Evolutionary conservation across 1,139 yeast genomes (phyloP).

Genomic region (Magnusiomyces ingens): DNA sequence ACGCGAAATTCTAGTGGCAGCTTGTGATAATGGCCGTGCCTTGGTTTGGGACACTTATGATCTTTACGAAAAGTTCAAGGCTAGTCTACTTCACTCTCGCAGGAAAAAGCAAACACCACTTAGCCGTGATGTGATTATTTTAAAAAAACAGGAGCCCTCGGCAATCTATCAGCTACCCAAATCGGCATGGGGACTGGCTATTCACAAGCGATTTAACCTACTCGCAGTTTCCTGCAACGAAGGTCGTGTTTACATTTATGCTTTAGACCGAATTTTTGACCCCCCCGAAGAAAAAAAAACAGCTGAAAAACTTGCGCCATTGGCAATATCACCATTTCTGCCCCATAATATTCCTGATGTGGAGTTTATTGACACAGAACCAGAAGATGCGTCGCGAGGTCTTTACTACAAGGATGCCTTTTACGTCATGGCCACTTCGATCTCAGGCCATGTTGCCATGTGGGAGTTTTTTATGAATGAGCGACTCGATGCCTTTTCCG

Average conservation of each 20-base stretch:
- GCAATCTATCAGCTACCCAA: slow-evolving; percentile 19
- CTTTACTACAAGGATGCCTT: slow-evolving; percentile 16
- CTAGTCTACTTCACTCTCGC: neutral
- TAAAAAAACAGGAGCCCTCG: neutral
- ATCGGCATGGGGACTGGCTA: slow-evolving; percentile 65
- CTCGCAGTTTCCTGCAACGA: slow-evolving; percentile 56
- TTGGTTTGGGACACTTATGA: slow-evolving; percentile 39
- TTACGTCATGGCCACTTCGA: slow-evolving; percentile 24
- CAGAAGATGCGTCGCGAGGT: slow-evolving; percentile 10
- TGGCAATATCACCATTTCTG: slow-evolving; percentile 36
- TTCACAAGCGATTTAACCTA: slow-evolving; percentile 34
- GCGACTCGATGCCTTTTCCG: neutral
- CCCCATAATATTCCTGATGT: slow-evolving; percentile 58
- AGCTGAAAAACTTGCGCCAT: neutral
- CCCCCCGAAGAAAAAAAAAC: neutral
- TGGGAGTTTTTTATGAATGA: slow-evolving; percentile 25
- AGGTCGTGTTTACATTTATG: slow-evolving; percentile 41
- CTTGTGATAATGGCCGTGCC: slow-evolving; percentile 53
- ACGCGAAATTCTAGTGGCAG: slow-evolving; percentile 40
- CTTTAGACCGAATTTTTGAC: slow-evolving; percentile 21
- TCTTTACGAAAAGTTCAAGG: slow-evolving; percentile 7
- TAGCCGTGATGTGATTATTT: neutral
- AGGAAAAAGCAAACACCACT: slow-evolving; percentile 1
- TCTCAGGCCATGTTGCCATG: slow-evolving; percentile 24
- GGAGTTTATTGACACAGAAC: slow-evolving; percentile 34